A percentile compares a stretch with the other conserved stretches of the same genome.
Conservation (phyloP, 495 filamentous ascomycete species). For the Talaromyces nanjingensis region DNA sequence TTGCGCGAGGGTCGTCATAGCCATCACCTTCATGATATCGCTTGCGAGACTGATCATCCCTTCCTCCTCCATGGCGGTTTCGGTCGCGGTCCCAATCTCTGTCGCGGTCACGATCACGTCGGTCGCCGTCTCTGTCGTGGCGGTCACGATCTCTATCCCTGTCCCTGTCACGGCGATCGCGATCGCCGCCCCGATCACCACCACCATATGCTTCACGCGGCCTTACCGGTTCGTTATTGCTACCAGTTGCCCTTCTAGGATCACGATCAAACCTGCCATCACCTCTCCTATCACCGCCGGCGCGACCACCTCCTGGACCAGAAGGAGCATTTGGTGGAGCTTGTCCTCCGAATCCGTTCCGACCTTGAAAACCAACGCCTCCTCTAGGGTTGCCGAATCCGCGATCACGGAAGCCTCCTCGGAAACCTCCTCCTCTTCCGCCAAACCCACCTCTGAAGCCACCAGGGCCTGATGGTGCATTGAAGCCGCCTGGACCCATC, state of each 20-base stretch:
- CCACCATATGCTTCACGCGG: slow-evolving; percentile 43
- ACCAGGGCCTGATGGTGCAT: slow-evolving; percentile 59
- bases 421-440: slow-evolving; percentile 39
- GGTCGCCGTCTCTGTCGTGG: slow-evolving; percentile 36
- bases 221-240: slow-evolving; percentile 48
- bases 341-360: slow-evolving; percentile 52
- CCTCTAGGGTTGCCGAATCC: slow-evolving; percentile 50
- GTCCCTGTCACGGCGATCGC: slow-evolving; percentile 53
- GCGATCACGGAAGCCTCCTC: slow-evolving; percentile 61
- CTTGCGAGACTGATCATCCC: slow-evolving; percentile 52
- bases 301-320: slow-evolving; percentile 63
- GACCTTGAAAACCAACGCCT: slow-evolving; percentile 54
- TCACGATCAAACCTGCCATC: slow-evolving; percentile 44
- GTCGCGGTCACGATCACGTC: slow-evolving; percentile 46
- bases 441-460: slow-evolving; percentile 60
- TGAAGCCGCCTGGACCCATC: slow-evolving; percentile 47
- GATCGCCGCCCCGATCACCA: slow-evolving; percentile 48
- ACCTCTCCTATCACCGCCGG: slow-evolving; percentile 38
- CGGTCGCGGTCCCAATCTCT: slow-evolving; percentile 32
- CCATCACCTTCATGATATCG: slow-evolving; percentile 49
- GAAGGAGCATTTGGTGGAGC: slow-evolving; percentile 74
- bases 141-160: slow-evolving; percentile 49
- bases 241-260: slow-evolving; percentile 42
- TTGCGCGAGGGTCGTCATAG: slow-evolving; percentile 72
- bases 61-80: slow-evolving; percentile 51